Evolutionary conservation across 257 asterid species (phyloP).

Genomic region (Solanum etuberosum): DNA sequence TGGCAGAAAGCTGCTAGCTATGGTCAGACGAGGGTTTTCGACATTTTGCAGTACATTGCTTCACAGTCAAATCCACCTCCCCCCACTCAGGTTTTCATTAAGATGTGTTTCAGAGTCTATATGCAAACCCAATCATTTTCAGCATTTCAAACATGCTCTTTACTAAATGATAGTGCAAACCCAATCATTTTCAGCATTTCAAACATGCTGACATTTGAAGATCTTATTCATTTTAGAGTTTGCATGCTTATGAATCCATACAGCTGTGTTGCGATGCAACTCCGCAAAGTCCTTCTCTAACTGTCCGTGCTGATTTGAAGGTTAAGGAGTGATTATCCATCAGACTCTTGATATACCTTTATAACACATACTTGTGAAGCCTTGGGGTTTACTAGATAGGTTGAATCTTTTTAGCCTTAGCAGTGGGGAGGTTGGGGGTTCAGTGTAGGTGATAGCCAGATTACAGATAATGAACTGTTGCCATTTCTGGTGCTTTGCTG

Average conservation of each 20-base stretch:
- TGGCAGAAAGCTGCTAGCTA: slow-evolving; percentile 57
- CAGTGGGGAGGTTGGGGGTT: background rate
- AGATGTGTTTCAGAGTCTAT: background rate
- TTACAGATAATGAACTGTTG: background rate
- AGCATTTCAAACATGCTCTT: background rate
- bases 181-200: background rate
- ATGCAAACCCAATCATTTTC: background rate
- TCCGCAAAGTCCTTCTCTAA: background rate
- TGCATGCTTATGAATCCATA: background rate
- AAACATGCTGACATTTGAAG: background rate
- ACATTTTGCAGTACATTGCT: slow-evolving; percentile 73
- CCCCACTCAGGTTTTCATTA: slow-evolving; percentile 52
- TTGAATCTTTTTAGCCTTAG: background rate
- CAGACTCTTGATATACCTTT: background rate
- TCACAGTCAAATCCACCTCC: slow-evolving; percentile 56
- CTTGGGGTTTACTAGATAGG: background rate
- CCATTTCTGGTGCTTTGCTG: background rate
- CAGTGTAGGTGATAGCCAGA: background rate
- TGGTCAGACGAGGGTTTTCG: slow-evolving; percentile 75
- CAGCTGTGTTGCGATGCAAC: background rate
- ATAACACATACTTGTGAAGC: background rate
- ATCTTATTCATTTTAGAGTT: background rate
- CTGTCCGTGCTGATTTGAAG: background rate
- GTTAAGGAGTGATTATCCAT: background rate
- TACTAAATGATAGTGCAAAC: background rate